These are phyloP conservation scores for Lactarius deliciosus DNA, from an alignment of 768 basidiomycete genomes.

Conservation along the genomic window DNA sequence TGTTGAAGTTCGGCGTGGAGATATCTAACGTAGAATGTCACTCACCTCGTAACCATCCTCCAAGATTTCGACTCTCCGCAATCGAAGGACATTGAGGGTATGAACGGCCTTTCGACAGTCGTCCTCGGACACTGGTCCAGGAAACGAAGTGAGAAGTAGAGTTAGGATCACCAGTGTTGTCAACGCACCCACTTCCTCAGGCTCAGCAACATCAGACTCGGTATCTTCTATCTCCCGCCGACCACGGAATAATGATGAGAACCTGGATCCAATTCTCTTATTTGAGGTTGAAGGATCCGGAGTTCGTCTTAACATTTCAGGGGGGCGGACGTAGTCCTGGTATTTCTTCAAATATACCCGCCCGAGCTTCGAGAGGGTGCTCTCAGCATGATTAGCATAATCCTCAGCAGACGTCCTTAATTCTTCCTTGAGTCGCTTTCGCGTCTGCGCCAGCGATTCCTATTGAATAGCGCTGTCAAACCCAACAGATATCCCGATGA, in stretches of 20 bases:
- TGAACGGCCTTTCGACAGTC: conserved; percentile 89
- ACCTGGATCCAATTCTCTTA: neutral
- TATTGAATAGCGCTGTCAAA: conserved; percentile 33
- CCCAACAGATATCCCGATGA: neutral
- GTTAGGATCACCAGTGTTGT: neutral
- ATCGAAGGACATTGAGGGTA: conserved; percentile 87
- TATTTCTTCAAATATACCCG: conserved; percentile 79
- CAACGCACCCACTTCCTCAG: conserved; percentile 80
- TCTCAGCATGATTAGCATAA: conserved; percentile 81
- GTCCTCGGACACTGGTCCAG: conserved; percentile 54
- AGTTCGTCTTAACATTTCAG: conserved; percentile 47
- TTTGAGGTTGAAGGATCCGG: conserved; percentile 19
- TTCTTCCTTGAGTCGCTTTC: conserved; percentile 89
- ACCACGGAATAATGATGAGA: neutral
- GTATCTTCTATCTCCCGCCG: neutral
- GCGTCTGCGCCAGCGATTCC: conserved; percentile 89
- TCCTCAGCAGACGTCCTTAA: conserved; percentile 72
- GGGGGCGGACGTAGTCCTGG: conserved; percentile 53
- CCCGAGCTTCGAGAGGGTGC: conserved; percentile 77
- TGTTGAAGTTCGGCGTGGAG: neutral
- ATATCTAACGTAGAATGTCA: conserved; percentile 5
- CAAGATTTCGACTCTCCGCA: conserved; percentile 77
- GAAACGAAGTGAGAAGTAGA: neutral
- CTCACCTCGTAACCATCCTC: conserved; percentile 77
- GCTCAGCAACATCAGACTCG: conserved; percentile 68